Evolutionary conservation across 208 protist genomes (phyloP).

Genomic region (Angomonas deanei): DNA sequence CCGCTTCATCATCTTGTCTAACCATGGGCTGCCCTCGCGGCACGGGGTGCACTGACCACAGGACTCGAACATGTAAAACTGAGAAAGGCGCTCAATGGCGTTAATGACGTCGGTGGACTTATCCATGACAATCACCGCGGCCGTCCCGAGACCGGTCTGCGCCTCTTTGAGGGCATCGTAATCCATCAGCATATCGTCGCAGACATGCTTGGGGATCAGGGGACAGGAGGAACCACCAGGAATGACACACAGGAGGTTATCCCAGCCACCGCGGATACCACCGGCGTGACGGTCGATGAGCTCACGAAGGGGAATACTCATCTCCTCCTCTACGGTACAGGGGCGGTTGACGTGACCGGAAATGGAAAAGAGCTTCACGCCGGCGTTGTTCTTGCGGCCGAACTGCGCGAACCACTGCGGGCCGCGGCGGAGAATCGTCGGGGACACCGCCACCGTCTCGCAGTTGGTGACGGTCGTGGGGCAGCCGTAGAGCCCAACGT

Average conservation of each 20-base stretch:
- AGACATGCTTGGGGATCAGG: constrained; percentile 93
- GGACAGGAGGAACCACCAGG: constrained; percentile 97
- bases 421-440: constrained; percentile 93
- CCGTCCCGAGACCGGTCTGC: constrained; percentile 96
- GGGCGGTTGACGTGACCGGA: constrained; percentile 98
- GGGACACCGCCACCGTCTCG: constrained; percentile 96
- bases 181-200: constrained; percentile 97
- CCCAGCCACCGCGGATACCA: constrained; percentile 97
- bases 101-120: constrained; percentile 97
- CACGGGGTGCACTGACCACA: constrained; percentile 99
- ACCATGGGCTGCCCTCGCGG: constrained; percentile 95
- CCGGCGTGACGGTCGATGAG: constrained; percentile 96
- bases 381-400: constrained; percentile 95
- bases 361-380: constrained; percentile 98
- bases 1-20: constrained; percentile 97
- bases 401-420: constrained; percentile 95
- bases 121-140: constrained; percentile 99
- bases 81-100: constrained; percentile 93
- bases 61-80: constrained; percentile 98
- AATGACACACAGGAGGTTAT: constrained; percentile 97
- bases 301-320: constrained; percentile 97
- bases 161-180: constrained; percentile 95
- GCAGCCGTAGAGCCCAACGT: constrained; percentile 97
- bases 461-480: constrained; percentile 99
- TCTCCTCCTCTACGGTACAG: constrained; percentile 98